phyloP scores from a whole-genome alignment of 768 basidiomycete genomes.

The Amanita subjunquillea region DNA sequence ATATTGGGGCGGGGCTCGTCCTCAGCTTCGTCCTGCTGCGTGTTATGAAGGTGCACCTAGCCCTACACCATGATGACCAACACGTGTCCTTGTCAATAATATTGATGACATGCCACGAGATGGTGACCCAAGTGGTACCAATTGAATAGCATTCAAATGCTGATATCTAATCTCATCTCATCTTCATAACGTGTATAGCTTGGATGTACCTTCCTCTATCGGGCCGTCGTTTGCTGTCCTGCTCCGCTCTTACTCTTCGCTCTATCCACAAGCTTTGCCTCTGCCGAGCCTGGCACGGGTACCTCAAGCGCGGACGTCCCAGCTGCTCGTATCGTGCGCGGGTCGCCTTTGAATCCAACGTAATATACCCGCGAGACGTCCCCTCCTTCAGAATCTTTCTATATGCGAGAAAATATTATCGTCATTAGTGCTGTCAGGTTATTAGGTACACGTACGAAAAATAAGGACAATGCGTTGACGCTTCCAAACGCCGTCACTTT shows the following conservation, averaged over 20 bases:
- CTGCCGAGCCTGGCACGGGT: conserved; percentile 72
- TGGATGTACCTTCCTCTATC: neutral
- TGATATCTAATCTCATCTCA: no score
- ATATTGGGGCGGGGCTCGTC: no score
- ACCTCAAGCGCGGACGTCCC: conserved; percentile 59
- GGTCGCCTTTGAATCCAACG: conserved; percentile 77
- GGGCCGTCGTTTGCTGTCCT: conserved; percentile 34
- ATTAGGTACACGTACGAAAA: conserved; percentile 51
- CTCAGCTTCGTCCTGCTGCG: no score
- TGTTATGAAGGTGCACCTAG: no score
- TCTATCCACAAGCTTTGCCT: conserved; percentile 56
- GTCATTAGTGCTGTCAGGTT: neutral
- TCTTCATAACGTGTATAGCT: neutral
- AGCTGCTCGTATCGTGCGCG: conserved; percentile 37
- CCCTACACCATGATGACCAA: no score
- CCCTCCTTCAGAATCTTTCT: conserved; percentile 63
- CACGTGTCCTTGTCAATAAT: no score
- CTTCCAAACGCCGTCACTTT: conserved; percentile 69
- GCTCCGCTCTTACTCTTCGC: conserved; percentile 45
- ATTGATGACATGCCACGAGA: no score
- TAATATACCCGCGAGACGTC: conserved; percentile 64
- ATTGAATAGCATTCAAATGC: no score
- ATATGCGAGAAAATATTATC: neutral
- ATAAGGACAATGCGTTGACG: conserved; percentile 62
- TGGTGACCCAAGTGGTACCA: no score